Percentiles rank a stretch among this genome's conserved stretches.
These are phyloP conservation scores for Orbilia brochopaga DNA, from an alignment of 2,329 filamentous ascomycete species.

Conservation along the genomic window DNA sequence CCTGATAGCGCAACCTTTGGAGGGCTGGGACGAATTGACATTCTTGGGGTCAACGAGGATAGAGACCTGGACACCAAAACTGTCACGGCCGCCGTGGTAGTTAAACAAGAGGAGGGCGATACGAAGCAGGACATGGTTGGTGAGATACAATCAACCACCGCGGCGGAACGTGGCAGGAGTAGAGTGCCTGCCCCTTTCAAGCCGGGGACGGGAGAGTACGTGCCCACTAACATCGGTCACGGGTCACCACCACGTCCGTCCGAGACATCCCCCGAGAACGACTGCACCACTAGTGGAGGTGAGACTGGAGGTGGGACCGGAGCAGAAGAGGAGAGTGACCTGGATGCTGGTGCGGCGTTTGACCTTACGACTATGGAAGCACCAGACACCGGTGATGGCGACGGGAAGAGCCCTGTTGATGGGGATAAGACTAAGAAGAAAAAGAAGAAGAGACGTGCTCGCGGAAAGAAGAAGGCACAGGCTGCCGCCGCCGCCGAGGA, in stretches of 20 bases:
- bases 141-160: slow-evolving; percentile 27
- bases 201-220: slow-evolving; percentile 46
- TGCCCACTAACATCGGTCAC: slow-evolving; percentile 47
- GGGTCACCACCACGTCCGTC: slow-evolving; percentile 34
- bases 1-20: slow-evolving; percentile 19
- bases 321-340: slow-evolving; percentile 34
- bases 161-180: slow-evolving; percentile 50
- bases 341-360: slow-evolving; percentile 24
- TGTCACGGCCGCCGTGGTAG: neutral
- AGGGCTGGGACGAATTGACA: slow-evolving; percentile 33
- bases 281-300: slow-evolving; percentile 43
- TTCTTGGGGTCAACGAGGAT: slow-evolving; percentile 36
- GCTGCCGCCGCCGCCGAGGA: slow-evolving; percentile 5
- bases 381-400: slow-evolving; percentile 22
- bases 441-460: slow-evolving; percentile 26
- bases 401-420: neutral
- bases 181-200: slow-evolving; percentile 48
- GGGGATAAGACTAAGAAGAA: slow-evolving; percentile 21
- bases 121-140: slow-evolving; percentile 20
- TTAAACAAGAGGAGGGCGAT: slow-evolving; percentile 17
- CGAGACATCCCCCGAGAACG: slow-evolving; percentile 34
- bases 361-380: slow-evolving; percentile 44
- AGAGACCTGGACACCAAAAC: neutral
- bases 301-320: slow-evolving; percentile 41
- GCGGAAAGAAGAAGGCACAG: slow-evolving; percentile 26